Conservation (phyloP, 2,329 filamentous ascomycete species). For the Onygenales sp. region DNA sequence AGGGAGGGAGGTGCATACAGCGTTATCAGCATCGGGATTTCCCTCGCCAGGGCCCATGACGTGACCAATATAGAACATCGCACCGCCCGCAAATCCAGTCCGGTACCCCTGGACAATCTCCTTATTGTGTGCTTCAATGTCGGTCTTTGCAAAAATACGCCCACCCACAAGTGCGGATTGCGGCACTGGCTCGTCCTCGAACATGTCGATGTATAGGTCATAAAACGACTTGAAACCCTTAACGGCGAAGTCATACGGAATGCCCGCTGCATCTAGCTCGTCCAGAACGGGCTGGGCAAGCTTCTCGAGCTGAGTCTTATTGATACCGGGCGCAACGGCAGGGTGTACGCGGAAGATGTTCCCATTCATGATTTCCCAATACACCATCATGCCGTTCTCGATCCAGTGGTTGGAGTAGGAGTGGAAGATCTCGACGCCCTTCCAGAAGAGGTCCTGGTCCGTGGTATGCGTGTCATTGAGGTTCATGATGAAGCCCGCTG, state of each 20-base stretch:
- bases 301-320: not conserved
- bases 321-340: not conserved
- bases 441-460: not conserved
- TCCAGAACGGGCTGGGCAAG: not conserved
- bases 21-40: not conserved
- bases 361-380: not conserved
- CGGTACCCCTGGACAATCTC: not conserved
- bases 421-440: slow-evolving; percentile 1
- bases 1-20: not conserved
- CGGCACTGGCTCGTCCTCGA: not conserved
- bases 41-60: not conserved
- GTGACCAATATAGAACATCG: not conserved
- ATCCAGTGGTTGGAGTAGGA: not conserved
- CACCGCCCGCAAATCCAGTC: not conserved
- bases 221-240: not conserved
- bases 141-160: not conserved
- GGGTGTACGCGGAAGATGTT: not conserved
- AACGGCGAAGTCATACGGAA: not conserved
- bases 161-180: not conserved
- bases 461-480: not conserved
- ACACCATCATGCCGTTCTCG: not conserved
- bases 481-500: not conserved
- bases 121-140: not conserved
- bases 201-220: not conserved
- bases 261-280: not conserved